phyloP scores from a whole-genome alignment of 2,329 filamentous ascomycete species.

The Alternaria arborescens region DNA sequence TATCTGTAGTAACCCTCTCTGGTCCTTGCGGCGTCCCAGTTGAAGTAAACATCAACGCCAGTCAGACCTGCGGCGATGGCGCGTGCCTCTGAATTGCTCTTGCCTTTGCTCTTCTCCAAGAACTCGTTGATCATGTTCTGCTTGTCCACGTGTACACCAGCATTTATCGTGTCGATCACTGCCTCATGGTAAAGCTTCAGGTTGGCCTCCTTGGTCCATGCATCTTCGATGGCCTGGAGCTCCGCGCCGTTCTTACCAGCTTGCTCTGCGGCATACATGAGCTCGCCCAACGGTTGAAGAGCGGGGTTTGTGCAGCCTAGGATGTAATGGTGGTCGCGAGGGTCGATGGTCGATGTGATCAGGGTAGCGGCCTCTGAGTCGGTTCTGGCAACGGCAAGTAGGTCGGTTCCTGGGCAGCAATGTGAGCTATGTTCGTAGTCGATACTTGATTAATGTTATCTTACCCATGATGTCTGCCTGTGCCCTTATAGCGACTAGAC shows the following conservation, averaged over 20 bases:
- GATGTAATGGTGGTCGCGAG: slow-evolving; percentile 94
- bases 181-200: slow-evolving; percentile 92
- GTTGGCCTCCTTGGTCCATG: slow-evolving; percentile 79
- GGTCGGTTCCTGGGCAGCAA: slow-evolving; percentile 70
- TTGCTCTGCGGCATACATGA: slow-evolving; percentile 87
- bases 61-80: slow-evolving; percentile 79
- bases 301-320: slow-evolving; percentile 85
- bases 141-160: slow-evolving; percentile 73
- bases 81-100: slow-evolving; percentile 83
- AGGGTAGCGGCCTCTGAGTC: slow-evolving; percentile 98
- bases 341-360: slow-evolving; percentile 95
- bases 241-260: slow-evolving; percentile 80
- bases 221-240: slow-evolving; percentile 91
- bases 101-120: slow-evolving; percentile 74
- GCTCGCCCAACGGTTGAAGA: slow-evolving; percentile 84
- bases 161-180: slow-evolving; percentile 81
- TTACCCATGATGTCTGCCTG: slow-evolving; percentile 98
- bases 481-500: slow-evolving; percentile 92
- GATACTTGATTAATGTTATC: slow-evolving; percentile 5
- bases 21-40: slow-evolving; percentile 94
- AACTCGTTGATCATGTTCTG: slow-evolving; percentile 72
- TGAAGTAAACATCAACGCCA: slow-evolving; percentile 84
- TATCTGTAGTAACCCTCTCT: slow-evolving; percentile 96
- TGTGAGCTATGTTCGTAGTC: background rate
- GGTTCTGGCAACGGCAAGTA: slow-evolving; percentile 90